Percentiles rank a stretch among this genome's conserved stretches.
Conservation (phyloP, 75 land plant genomes). For the Selaginella tamariscina region DNA sequence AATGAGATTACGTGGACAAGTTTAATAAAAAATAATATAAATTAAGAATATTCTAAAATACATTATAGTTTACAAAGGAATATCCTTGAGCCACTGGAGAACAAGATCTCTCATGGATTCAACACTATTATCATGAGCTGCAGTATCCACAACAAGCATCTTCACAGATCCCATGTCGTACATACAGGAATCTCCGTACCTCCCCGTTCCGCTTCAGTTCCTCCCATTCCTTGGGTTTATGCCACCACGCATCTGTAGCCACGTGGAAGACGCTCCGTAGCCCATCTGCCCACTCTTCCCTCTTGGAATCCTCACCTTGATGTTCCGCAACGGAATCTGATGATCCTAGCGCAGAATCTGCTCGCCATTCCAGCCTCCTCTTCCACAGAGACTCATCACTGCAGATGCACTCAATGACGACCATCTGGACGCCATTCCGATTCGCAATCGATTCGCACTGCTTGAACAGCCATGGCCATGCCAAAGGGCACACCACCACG, state of each 20-base stretch:
- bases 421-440: slow-evolving; percentile 20
- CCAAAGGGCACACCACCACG: slow-evolving; percentile 69
- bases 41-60: too few relatives aligned
- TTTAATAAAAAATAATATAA: too few relatives aligned
- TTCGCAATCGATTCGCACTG: slow-evolving; percentile 18
- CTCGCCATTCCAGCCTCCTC: neutral
- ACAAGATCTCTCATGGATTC: too few relatives aligned
- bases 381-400: slow-evolving; percentile 11
- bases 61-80: too few relatives aligned
- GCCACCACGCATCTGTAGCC: neutral
- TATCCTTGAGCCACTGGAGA: too few relatives aligned
- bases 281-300: neutral
- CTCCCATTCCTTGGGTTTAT: neutral
- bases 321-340: neutral
- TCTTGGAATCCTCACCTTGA: neutral
- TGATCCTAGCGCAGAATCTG: neutral
- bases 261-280: neutral
- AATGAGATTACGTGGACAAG: too few relatives aligned
- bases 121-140: too few relatives aligned
- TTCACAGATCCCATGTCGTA: neutral
- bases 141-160: neutral
- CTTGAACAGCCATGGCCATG: slow-evolving; percentile 44
- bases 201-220: neutral
- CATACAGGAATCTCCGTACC: neutral
- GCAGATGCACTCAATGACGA: slow-evolving; percentile 45